A percentile compares a stretch with the other conserved stretches of the same genome.
These are phyloP conservation scores for Neospermospora avenae DNA, from an alignment of 2,329 filamentous ascomycete species.

Conservation along the genomic window DNA sequence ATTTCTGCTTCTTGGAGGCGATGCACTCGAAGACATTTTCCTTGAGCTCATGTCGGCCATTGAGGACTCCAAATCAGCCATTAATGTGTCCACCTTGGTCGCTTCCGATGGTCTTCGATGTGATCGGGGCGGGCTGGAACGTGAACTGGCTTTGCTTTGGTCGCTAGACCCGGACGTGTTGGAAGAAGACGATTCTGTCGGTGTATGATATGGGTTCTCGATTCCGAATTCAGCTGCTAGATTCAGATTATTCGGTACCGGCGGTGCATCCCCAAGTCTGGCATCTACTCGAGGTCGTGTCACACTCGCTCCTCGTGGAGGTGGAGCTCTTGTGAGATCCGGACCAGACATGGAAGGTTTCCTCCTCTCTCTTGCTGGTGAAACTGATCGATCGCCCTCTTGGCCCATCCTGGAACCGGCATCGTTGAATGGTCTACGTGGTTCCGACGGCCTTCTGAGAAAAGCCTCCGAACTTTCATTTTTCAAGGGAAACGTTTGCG, in stretches of 20 bases:
- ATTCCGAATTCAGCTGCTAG: constrained; percentile 57
- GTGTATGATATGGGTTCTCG: constrained; percentile 62
- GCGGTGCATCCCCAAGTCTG: constrained; percentile 25
- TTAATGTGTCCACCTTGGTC: constrained; percentile 48
- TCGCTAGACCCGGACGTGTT: constrained; percentile 59
- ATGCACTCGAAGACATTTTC: constrained; percentile 31
- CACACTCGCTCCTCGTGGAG: constrained; percentile 33
- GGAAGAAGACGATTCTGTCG: constrained; percentile 63
- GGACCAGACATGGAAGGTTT: constrained; percentile 31
- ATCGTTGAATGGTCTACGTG: constrained; percentile 21
- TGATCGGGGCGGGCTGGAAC: constrained; percentile 52
- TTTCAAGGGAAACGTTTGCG: constrained; percentile 34
- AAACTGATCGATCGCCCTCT: constrained; percentile 2
- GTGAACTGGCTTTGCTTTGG: constrained; percentile 58
- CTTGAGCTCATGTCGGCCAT: constrained; percentile 42
- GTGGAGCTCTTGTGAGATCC: constrained; percentile 29
- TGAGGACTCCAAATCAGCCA: constrained; percentile 54
- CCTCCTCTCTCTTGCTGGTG: constrained; percentile 16
- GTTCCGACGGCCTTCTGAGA: constrained; percentile 24
- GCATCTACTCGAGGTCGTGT: constrained; percentile 25
- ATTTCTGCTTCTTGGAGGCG: constrained; percentile 25
- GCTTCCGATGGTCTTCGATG: constrained; percentile 39
- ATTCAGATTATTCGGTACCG: constrained; percentile 42
- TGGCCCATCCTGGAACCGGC: background rate
- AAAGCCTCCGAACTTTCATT: constrained; percentile 21